Percentiles rank a stretch among this genome's conserved stretches.
These are phyloP conservation scores for Globisporangium barbulae DNA, from an alignment of 352 stramenopile genomes.

Conservation along the genomic window DNA sequence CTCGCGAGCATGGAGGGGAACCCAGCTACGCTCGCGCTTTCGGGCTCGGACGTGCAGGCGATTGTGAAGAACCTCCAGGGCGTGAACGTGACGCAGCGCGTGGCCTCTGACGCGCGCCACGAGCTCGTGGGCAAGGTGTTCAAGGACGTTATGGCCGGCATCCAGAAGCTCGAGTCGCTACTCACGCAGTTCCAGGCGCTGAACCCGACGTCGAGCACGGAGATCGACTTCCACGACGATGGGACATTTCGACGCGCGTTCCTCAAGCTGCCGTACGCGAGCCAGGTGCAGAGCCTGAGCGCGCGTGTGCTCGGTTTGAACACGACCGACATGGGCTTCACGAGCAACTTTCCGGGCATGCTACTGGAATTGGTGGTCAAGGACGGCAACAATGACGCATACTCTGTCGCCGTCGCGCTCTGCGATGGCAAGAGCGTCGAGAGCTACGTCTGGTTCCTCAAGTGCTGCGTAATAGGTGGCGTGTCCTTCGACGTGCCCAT, in stretches of 20 bases:
- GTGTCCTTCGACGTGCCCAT: slow-evolving; percentile 33
- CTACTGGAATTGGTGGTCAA: slow-evolving; percentile 36
- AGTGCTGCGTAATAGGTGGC: slow-evolving; percentile 25
- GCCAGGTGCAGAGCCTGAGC: slow-evolving; percentile 27
- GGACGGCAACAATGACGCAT: slow-evolving; percentile 40
- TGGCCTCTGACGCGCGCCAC: slow-evolving; percentile 37
- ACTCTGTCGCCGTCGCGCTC: slow-evolving; percentile 31
- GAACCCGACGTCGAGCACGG: slow-evolving; percentile 29
- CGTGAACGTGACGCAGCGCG: slow-evolving; percentile 33
- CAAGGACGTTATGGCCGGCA: slow-evolving; percentile 29
- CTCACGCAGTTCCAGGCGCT: slow-evolving; percentile 37
- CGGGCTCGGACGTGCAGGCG: slow-evolving; percentile 27
- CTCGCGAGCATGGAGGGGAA: slow-evolving; percentile 25
- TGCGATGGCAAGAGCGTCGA: slow-evolving; percentile 32
- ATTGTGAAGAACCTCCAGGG: slow-evolving; percentile 38
- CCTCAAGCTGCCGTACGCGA: slow-evolving; percentile 37
- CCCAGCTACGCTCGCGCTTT: slow-evolving; percentile 28
- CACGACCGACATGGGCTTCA: slow-evolving; percentile 28
- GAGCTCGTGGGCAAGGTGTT: slow-evolving; percentile 24
- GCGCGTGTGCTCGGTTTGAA: slow-evolving; percentile 30
- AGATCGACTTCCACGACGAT: slow-evolving; percentile 29
- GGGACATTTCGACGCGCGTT: slow-evolving; percentile 41
- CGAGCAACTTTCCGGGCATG: slow-evolving; percentile 34
- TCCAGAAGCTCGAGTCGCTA: slow-evolving; percentile 50
- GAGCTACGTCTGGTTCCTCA: slow-evolving; percentile 44